Conservation (phyloP, 805 yeast genomes). For the Hanseniaspora mollemarum region DNA sequence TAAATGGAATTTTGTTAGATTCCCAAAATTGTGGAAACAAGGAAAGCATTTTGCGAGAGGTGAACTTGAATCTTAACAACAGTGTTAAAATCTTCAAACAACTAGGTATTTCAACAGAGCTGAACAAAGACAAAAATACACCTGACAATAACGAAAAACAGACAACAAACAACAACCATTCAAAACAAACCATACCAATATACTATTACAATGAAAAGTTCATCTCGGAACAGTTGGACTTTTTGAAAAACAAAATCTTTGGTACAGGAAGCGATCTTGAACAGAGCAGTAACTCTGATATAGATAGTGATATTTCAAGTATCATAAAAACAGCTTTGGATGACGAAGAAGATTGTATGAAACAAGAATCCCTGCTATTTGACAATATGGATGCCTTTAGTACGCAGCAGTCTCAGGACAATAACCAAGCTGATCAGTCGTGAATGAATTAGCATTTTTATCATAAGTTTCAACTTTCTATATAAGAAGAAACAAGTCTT, state of each 20-base stretch:
- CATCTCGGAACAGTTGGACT: constrained; percentile 5
- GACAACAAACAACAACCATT: neutral
- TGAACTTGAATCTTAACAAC: constrained; percentile 8
- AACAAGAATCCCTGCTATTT: constrained; percentile 11
- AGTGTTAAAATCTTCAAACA: constrained; percentile 2
- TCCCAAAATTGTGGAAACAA: neutral
- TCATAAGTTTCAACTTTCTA: too few species aligned
- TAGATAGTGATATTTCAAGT: neutral
- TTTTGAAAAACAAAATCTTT: constrained; percentile 6
- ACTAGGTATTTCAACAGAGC: constrained; percentile 1
- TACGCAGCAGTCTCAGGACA: neutral
- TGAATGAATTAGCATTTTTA: constrained; percentile 2
- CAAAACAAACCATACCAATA: neutral
- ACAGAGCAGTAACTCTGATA: neutral
- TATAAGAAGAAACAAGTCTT: too few species aligned
- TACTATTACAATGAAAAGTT: constrained; percentile 1
- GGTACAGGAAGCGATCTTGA: neutral
- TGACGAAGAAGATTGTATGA: constrained; percentile 6
- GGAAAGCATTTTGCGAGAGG: constrained; percentile 3
- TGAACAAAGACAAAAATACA: neutral
- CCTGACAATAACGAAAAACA: neutral
- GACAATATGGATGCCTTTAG: constrained; percentile 3
- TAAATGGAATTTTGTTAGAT: constrained; percentile 3
- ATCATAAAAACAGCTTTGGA: neutral
- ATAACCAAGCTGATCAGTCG: neutral